Base-by-base conservation (phyloP, 164 flowering plant species). In the Annona squamosa region DNA sequence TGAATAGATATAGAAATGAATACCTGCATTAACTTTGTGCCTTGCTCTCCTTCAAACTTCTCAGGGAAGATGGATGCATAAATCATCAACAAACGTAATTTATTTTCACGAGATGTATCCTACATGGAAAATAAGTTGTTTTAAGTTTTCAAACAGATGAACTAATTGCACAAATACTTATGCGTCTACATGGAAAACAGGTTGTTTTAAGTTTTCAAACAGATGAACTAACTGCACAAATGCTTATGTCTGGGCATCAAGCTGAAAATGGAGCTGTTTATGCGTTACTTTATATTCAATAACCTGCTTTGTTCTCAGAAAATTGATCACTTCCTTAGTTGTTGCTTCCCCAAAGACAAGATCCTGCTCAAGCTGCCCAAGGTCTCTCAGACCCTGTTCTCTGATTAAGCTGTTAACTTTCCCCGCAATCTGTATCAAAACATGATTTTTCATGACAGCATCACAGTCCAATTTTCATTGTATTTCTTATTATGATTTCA, bases 321-420 rank as follows among this genome's bases (percentile, higher is more conserved):
- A 93, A 74, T 86, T 88, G 73, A 93, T 89, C 56, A 95, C 81
- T 81, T 95, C 99, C 78, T 93, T 93, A 65, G 94, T 85, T 77
- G 92, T 96, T 16, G 97, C 97, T 84, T 95, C 97, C 69, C 99
- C 99, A 85, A 95, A 95, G 63, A 91, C 99, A 75, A 95, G 88
- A 72, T 90, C 97, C 80, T 95, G 98, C 81, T 95, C 98, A 71
- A 95, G 85, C 72, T 95, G 97, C 71, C 99, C 99, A 81, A 95
- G 82, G 17, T 93, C 99, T 73, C 91, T 84, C 72, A 95, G 92
- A 47, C 83, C 92, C 74, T 70, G 61, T 5, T 95, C 97, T 79
- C 86, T 86, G 67, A 95, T 95, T n/a, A 86, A 76, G 76, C 76
- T 77, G 77, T 89, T 93, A 46, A 95, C 77, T 82, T 93, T 91